A percentile compares a stretch with the other conserved stretches of the same genome.
phyloP scores from a whole-genome alignment of 139 green algal genomes.

The Prasinococcaceae sp. region DNA sequence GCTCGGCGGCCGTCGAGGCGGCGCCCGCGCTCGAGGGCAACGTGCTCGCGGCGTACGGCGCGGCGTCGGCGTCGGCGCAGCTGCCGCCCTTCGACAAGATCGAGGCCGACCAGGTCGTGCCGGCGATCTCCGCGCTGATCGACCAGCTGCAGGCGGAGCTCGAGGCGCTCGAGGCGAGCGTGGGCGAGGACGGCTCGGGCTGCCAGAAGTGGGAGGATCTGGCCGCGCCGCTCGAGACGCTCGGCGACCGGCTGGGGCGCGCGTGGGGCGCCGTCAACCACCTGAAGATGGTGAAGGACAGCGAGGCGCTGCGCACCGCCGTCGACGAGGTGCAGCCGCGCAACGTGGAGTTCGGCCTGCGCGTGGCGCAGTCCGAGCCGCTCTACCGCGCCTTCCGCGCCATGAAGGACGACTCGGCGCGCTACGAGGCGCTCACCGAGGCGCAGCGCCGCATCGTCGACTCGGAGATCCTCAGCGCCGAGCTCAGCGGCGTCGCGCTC shows the following conservation, averaged over 20 bases:
- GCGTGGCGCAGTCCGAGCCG: slow-evolving; percentile 59
- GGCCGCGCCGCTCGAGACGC: slow-evolving; percentile 69
- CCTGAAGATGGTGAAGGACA: slow-evolving; percentile 90
- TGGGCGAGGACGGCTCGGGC: slow-evolving; percentile 7
- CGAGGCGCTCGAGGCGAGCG: slow-evolving; percentile 44
- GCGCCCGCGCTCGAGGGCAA: no score
- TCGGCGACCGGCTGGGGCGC: slow-evolving; percentile 58
- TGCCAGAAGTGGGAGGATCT: slow-evolving; percentile 58
- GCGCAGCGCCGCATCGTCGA: slow-evolving; percentile 70
- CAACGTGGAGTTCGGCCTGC: slow-evolving; percentile 64
- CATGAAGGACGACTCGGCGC: slow-evolving; percentile 35
- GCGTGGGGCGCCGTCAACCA: slow-evolving; percentile 81
- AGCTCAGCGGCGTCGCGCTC: slow-evolving; percentile 63
- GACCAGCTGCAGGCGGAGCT: slow-evolving; percentile 52
- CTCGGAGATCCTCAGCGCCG: slow-evolving; percentile 67
- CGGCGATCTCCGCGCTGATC: slow-evolving; percentile 62
- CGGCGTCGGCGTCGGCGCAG: no score
- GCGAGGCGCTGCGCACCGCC: slow-evolving; percentile 62
- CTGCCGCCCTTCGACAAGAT: slow-evolving; percentile 70
- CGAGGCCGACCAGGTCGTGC: slow-evolving; percentile 76
- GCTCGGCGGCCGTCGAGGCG: no score
- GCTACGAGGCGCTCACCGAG: slow-evolving; percentile 43
- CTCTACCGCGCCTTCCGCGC: slow-evolving; percentile 62
- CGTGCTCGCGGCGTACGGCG: no score
- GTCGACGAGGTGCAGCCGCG: slow-evolving; percentile 90